Evolutionary conservation across 2,329 filamentous ascomycete species (phyloP).

Genomic region (Cercospora brassicicola): DNA sequence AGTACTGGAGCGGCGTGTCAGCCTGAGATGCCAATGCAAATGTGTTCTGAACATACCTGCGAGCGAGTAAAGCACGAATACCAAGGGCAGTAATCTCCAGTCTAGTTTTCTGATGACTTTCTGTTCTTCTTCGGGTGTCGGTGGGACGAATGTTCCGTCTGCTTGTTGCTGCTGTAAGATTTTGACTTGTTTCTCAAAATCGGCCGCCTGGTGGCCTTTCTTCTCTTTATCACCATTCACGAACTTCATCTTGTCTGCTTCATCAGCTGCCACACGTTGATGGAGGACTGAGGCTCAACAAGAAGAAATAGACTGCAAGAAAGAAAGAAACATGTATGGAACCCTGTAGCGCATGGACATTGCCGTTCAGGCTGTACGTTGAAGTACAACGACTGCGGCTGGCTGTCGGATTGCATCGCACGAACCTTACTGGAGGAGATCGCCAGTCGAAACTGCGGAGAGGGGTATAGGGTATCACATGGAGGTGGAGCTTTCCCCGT

Average conservation of each 20-base stretch:
- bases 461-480: slow-evolving; percentile 3
- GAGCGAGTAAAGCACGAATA: slow-evolving; percentile 38
- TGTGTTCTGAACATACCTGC: slow-evolving; percentile 4
- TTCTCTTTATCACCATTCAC: slow-evolving; percentile 13
- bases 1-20: slow-evolving; percentile 23
- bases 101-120: slow-evolving; percentile 39
- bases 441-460: background rate
- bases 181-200: slow-evolving; percentile 20
- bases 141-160: slow-evolving; percentile 25
- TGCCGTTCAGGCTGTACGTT: background rate
- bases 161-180: slow-evolving; percentile 15
- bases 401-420: background rate
- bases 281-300: background rate
- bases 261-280: background rate
- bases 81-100: slow-evolving; percentile 34
- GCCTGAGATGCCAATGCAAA: background rate
- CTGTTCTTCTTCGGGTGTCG: slow-evolving; percentile 32
- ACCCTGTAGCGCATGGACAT: background rate
- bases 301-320: background rate
- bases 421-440: background rate
- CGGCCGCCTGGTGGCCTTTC: slow-evolving; percentile 18
- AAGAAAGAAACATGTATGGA: background rate
- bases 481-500: background rate
- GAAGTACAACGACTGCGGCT: background rate
- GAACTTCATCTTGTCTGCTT: slow-evolving; percentile 3